Evolutionary conservation across 1,284 basidiomycete species (phyloP).

Genomic region (Ustilago hordei): DNA sequence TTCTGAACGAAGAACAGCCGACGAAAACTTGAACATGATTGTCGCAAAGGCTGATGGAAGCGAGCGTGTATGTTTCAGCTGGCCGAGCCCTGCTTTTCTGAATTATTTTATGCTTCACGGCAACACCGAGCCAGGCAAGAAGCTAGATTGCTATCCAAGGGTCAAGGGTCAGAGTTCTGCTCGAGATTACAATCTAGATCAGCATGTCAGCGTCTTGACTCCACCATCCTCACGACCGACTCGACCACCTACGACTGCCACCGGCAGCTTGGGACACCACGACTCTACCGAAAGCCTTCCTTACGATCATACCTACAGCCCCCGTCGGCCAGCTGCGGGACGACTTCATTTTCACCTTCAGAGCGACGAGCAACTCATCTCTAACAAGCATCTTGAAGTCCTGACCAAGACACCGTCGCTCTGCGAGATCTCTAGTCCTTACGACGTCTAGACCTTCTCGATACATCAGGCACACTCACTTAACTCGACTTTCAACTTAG

Average conservation of each 20-base stretch:
- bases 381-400: too few species aligned
- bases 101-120: slow-evolving; percentile 2
- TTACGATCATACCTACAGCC: too few species aligned
- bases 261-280: slow-evolving; percentile 22
- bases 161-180: not conserved
- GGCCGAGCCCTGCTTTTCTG: slow-evolving; percentile 7
- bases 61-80: slow-evolving; percentile 20
- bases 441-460: not conserved
- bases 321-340: not conserved
- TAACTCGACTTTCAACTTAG: not conserved
- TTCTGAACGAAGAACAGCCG: not conserved
- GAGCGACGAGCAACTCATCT: too few species aligned
- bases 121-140: not conserved
- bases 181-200: not conserved
- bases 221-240: slow-evolving; percentile 3
- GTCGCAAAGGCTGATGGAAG: slow-evolving; percentile 7
- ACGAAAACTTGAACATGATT: not conserved
- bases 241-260: not conserved
- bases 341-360: not conserved
- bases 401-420: not conserved
- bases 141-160: not conserved
- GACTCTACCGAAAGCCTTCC: slow-evolving; percentile 4
- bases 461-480: not conserved
- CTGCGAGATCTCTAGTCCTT: not conserved
- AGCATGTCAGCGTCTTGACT: slow-evolving; percentile 1